phyloP scores from a whole-genome alignment of 306 rosid species.

The Trichosanthes cucumerina region DNA sequence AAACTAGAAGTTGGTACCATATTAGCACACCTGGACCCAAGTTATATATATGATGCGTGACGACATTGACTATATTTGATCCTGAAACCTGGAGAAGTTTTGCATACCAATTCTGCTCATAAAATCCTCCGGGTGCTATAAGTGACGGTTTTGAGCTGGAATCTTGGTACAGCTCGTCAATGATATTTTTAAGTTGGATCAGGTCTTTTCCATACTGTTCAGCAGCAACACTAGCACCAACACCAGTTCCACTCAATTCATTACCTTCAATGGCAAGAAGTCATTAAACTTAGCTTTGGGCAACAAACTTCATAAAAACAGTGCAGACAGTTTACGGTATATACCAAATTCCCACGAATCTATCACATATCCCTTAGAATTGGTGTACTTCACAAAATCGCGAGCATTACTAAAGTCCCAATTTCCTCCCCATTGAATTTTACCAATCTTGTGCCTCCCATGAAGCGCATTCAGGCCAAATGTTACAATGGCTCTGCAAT shows the following conservation, averaged over 20 bases:
- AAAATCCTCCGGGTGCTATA: slow-evolving; percentile 93
- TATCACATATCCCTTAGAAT: slow-evolving; percentile 60
- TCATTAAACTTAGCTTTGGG: background rate
- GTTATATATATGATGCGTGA: slow-evolving; percentile 83
- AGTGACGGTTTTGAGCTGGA: slow-evolving; percentile 48
- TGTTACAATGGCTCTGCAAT: slow-evolving; percentile 62
- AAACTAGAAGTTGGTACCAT: slow-evolving; percentile 7
- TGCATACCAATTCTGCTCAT: slow-evolving; percentile 54
- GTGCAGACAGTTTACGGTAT: background rate
- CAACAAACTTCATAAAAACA: background rate
- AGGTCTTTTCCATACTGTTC: slow-evolving; percentile 78
- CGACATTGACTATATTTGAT: slow-evolving; percentile 38
- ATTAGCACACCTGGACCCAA: slow-evolving; percentile 73
- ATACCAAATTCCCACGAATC: slow-evolving; percentile 97
- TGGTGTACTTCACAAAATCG: slow-evolving; percentile 58
- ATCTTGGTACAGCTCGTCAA: slow-evolving; percentile 34
- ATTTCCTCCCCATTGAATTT: slow-evolving; percentile 60
- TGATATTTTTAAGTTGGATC: slow-evolving; percentile 43
- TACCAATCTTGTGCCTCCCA: slow-evolving; percentile 52
- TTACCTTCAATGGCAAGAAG: slow-evolving; percentile 45
- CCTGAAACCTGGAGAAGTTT: slow-evolving; percentile 72
- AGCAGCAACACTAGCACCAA: slow-evolving; percentile 71
- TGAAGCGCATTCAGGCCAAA: slow-evolving; percentile 85
- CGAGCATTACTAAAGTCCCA: slow-evolving; percentile 68
- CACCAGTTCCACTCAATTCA: slow-evolving; percentile 78